These are phyloP conservation scores for Stenogyne calaminthoides DNA, from an alignment of 305 asterid species.

Conservation along the genomic window DNA sequence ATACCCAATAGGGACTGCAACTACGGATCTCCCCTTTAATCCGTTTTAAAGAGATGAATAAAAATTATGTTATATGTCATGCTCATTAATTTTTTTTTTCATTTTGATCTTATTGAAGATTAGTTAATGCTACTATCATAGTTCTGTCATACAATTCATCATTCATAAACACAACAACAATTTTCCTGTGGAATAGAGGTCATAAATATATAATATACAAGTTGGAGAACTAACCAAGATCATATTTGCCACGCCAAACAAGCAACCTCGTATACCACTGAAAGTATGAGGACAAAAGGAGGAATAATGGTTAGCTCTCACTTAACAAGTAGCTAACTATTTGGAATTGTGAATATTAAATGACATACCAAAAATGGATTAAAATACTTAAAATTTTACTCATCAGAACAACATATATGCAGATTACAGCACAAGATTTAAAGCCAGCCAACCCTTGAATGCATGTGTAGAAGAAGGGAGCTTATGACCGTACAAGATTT, in stretches of 20 bases:
- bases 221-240: slow-evolving; percentile 69
- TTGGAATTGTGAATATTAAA: slow-evolving; percentile 2
- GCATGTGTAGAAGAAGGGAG: slow-evolving; percentile 48
- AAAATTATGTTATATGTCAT: not conserved
- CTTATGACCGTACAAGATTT: slow-evolving; percentile 62
- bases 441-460: slow-evolving; percentile 10
- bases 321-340: slow-evolving; percentile 13
- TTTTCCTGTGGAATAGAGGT: slow-evolving; percentile 6
- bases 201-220: slow-evolving; percentile 17
- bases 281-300: slow-evolving; percentile 38
- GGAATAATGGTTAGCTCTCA: slow-evolving; percentile 34
- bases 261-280: slow-evolving; percentile 89
- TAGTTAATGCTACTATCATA: not conserved
- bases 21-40: not conserved
- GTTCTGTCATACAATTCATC: not conserved
- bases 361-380: not conserved
- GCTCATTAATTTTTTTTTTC: slow-evolving; percentile 11
- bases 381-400: not conserved
- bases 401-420: slow-evolving; percentile 9
- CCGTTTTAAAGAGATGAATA: slow-evolving; percentile 11
- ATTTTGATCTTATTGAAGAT: not conserved
- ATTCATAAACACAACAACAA: slow-evolving; percentile 16
- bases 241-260: slow-evolving; percentile 94
- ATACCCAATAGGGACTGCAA: not conserved
- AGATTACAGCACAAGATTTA: slow-evolving; percentile 9